phyloP scores from a whole-genome alignment of 495 filamentous ascomycete species.

The Aspergillus indologenus region DNA sequence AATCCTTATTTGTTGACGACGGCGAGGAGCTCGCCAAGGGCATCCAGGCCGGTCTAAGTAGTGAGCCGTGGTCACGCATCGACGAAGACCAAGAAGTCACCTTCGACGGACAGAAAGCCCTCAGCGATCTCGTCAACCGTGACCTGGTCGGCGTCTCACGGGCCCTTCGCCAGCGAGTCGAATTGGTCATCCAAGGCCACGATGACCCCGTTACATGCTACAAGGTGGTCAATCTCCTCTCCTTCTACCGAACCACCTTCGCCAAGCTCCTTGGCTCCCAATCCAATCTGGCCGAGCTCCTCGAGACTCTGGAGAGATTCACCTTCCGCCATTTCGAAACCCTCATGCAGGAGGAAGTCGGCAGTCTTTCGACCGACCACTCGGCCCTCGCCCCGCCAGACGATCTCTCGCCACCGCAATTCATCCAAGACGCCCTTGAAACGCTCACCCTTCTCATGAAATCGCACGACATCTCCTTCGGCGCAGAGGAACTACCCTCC shows the following conservation, averaged over 20 bases:
- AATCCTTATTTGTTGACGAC: conserved; percentile 85
- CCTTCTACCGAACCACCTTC: conserved; percentile 87
- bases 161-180: conserved; percentile 75
- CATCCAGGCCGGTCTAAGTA: conserved; percentile 80
- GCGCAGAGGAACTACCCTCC: conserved; percentile 52
- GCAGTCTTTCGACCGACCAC: conserved; percentile 67
- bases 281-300: conserved; percentile 66
- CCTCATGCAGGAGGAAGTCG: conserved; percentile 73
- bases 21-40: conserved; percentile 87
- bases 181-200: conserved; percentile 88
- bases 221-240: conserved; percentile 81
- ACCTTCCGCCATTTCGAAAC: conserved; percentile 80
- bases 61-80: conserved; percentile 75
- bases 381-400: conserved; percentile 46
- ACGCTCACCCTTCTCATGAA: conserved; percentile 72
- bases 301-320: conserved; percentile 66
- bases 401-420: conserved; percentile 77
- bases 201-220: conserved; percentile 87
- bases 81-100: conserved; percentile 57
- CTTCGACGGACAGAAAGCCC: conserved; percentile 79
- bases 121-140: conserved; percentile 85
- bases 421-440: conserved; percentile 76
- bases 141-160: conserved; percentile 76
- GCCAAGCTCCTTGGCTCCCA: conserved; percentile 68
- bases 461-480: conserved; percentile 78